Evolutionary conservation across 306 rosid genomes (phyloP), one percentile per base, ranked within the genome.

Genomic region (Astragalus membranaceus): DNA sequence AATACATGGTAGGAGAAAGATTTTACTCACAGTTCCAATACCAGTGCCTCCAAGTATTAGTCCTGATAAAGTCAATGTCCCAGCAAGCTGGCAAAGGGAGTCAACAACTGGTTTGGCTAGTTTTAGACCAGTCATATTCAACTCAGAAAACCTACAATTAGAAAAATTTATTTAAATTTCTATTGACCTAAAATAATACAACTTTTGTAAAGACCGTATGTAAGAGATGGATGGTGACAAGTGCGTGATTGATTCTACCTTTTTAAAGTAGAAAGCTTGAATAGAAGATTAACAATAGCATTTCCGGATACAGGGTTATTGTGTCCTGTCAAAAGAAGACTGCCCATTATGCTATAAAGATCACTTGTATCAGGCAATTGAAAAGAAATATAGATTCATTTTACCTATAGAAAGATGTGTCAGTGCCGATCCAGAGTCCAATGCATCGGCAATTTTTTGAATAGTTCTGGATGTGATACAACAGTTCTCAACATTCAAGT

Each of bases 401-500:
- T 14, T 84, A 87, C 98, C 97, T 76, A 94, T 84, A 67, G 74
- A 88, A 71, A 94, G 89, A 29, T 87, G 93, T 78, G 88, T 67
- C 12, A 94, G 92, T 20, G 64, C 84, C 66, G 96, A 86, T 69
- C 70, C 73, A 64, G 85, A 67, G 80, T 74, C 80, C 82, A 94
- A 66, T 50, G 87, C 90, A 85, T 90, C 92, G 8, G 89, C 79
- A 75, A 88, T 78, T 75, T 84, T 87, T 77, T 84, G 91, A 69
- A 94, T 78, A 36, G 98, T 90, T 85, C 86, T 88, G 62, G 95
- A 82, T 48, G 98, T 90, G 80, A 94, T 76, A 70, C 79, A 72
- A 66, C 98, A 94, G 75, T 83, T 82, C 64, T 90, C 98, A 73
- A 87, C 75, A 51, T 88, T 90, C 87, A 94, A 84, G 87, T 88